Evolutionary conservation across 2,329 filamentous ascomycete species (phyloP).

Genomic region (Bipolaris zeicola): DNA sequence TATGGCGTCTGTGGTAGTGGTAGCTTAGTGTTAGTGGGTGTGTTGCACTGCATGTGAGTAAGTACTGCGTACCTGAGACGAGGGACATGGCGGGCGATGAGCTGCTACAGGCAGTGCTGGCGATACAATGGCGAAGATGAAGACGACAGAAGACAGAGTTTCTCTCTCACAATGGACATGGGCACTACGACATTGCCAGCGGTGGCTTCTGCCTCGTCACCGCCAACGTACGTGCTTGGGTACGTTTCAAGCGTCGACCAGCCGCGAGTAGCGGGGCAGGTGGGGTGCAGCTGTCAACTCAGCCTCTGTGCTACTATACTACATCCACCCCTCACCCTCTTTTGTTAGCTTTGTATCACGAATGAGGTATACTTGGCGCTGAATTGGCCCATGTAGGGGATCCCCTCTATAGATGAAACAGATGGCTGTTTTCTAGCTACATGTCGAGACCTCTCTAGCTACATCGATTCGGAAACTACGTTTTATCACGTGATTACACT

Average conservation of each 20-base stretch:
- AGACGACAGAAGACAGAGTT: constrained; percentile 7
- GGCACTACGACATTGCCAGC: neutral
- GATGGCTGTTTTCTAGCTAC: no score
- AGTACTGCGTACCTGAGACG: constrained; percentile 20
- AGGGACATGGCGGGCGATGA: constrained; percentile 20
- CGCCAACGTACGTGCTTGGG: constrained; percentile 2
- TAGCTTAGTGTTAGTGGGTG: constrained; percentile 12
- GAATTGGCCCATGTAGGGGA: no score
- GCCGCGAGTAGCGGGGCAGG: constrained; percentile 12
- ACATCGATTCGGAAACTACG: no score
- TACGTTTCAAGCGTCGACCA: constrained; percentile 8
- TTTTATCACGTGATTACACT: no score
- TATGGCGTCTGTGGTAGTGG: constrained; percentile 63
- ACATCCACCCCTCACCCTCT: neutral
- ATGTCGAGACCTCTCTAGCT: no score
- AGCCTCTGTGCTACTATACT: neutral
- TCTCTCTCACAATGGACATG: no score
- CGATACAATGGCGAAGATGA: neutral
- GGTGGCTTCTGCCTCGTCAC: constrained; percentile 13
- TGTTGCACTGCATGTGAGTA: neutral
- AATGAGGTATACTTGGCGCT: no score
- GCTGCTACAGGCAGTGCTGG: no score
- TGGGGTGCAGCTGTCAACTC: constrained; percentile 9
- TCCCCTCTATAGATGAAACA: no score
- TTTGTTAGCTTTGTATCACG: neutral